Evolutionary conservation across 495 filamentous ascomycete genomes (phyloP).

Genomic region (Thozetella sp.): DNA sequence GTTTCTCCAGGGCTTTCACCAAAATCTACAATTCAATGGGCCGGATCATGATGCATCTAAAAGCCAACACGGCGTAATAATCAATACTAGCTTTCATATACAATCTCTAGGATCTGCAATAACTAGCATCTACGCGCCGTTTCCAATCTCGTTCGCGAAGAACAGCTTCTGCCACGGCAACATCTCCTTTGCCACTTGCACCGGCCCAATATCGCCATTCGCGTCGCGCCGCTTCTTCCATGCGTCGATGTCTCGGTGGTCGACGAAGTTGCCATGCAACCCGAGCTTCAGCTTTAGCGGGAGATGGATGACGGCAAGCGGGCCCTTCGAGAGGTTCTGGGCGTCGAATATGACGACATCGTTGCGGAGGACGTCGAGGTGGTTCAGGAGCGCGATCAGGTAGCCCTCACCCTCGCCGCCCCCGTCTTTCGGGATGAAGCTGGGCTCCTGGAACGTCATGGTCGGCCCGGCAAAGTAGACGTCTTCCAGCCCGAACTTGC

Average conservation of each 20-base stretch:
- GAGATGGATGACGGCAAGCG: constrained; percentile 46
- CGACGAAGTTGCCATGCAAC: constrained; percentile 50
- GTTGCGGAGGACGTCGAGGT: constrained; percentile 48
- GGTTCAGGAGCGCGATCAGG: constrained; percentile 55
- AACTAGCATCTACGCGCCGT: neutral
- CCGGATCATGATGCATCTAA: no score
- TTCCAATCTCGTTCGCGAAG: neutral
- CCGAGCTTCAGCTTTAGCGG: constrained; percentile 44
- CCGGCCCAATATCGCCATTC: constrained; percentile 38
- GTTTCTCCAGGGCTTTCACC: no score
- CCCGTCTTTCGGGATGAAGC: constrained; percentile 51
- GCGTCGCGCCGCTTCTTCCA: constrained; percentile 35
- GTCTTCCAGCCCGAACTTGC: constrained; percentile 29
- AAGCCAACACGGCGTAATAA: no score
- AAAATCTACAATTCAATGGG: no score
- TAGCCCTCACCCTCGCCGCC: constrained; percentile 57
- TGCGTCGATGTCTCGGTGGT: constrained; percentile 41
- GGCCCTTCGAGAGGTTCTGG: constrained; percentile 38
- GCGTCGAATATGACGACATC: constrained; percentile 54
- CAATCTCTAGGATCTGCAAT: no score
- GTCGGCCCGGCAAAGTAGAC: constrained; percentile 50
- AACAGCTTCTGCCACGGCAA: constrained; percentile 41
- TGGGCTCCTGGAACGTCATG: constrained; percentile 58
- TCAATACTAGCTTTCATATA: no score
- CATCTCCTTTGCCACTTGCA: constrained; percentile 35